Percentiles rank a stretch among this genome's conserved stretches.
phyloP scores from a whole-genome alignment of 306 rosid genomes.

The Amphicarpaea edgeworthii region DNA sequence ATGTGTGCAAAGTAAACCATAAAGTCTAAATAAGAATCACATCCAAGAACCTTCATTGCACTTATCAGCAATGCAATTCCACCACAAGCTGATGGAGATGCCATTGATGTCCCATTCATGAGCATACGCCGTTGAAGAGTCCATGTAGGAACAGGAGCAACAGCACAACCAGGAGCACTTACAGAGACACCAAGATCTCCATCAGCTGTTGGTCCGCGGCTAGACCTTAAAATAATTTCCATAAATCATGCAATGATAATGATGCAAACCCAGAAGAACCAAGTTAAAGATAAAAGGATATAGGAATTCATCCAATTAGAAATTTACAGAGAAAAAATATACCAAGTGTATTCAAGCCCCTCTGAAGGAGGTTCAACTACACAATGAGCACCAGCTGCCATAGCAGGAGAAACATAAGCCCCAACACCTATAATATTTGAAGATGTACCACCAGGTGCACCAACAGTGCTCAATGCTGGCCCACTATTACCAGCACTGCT shows the following conservation, averaged over 20 bases:
- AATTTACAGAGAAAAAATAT: constrained; percentile 45
- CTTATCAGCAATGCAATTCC: constrained; percentile 94
- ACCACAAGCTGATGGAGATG: constrained; percentile 99
- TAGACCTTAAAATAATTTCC: constrained; percentile 74
- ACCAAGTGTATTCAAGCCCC: constrained; percentile 99
- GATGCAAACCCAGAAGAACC: constrained; percentile 41
- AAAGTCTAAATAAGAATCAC: constrained; percentile 42
- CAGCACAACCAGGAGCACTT: constrained; percentile 99
- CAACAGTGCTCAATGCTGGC: constrained; percentile 98
- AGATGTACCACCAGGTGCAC: constrained; percentile 99
- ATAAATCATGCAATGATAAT: constrained; percentile 35
- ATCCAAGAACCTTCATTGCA: constrained; percentile 82
- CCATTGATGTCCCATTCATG: constrained; percentile 99
- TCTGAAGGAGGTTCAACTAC: constrained; percentile 87
- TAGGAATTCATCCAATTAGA: constrained; percentile 31
- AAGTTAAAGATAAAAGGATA: constrained; percentile 32
- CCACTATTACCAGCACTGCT: constrained; percentile 99
- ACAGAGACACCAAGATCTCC: constrained; percentile 93
- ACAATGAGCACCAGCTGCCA: constrained; percentile 98
- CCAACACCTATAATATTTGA: constrained; percentile 95
- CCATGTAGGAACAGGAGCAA: constrained; percentile 99
- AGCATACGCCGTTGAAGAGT: constrained; percentile 98
- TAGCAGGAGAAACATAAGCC: constrained; percentile 95
- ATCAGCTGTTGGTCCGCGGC: constrained; percentile 97
- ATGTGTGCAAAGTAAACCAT: constrained; percentile 40